Evolutionary conservation across 768 basidiomycete species (phyloP), one percentile per base, ranked within the genome.

Genomic region (Tricholoma flavovirens): DNA sequence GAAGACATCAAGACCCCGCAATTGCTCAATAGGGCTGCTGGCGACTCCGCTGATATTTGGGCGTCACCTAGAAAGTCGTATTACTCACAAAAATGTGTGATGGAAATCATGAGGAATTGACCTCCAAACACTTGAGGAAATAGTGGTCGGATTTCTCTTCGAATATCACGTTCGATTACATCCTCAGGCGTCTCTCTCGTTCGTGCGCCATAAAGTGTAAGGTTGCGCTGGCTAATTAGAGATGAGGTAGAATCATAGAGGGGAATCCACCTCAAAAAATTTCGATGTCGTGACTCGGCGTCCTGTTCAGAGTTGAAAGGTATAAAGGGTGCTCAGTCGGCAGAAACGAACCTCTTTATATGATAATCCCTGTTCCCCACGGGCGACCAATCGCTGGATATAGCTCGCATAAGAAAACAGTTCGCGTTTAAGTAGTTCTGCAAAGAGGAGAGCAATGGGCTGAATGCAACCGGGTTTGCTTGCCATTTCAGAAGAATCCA

Each of bases 371-470:
- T 69, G 62, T 66, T 92, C 90, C 8, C 88, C 85, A 15, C 91
- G 80, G 4, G 89, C 89, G 54, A 93, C 83, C n/a, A 93, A 75
- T 40, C 88, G 81, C 63, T 90, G 88, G 36, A 92, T 80, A 63
- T 92, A 93, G 40, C 75, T 77, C 12, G 82, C 75, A 61, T 89
- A 92, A 7, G 86, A 87, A 66, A 92, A 92, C 17, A 90, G 65
- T 12, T 79, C 82, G n/a, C 74, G 70, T 64, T 83, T 83, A 11
- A 88, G 80, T 1, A 93, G 77, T 65, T 87, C 84, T 3, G 84
- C 89, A 54, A 83, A 90, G 6, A 93, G 70, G 14, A 85, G 70
- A 9, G 88, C 78, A 24, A 90, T 78, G n/a, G 80, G 69, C 29
- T 76, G 72, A 3, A 88, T 71, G 61, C 84, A 88, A 5, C 69